Conservation (phyloP, 345 rosid genomes). For the Linum usitatissimum region DNA sequence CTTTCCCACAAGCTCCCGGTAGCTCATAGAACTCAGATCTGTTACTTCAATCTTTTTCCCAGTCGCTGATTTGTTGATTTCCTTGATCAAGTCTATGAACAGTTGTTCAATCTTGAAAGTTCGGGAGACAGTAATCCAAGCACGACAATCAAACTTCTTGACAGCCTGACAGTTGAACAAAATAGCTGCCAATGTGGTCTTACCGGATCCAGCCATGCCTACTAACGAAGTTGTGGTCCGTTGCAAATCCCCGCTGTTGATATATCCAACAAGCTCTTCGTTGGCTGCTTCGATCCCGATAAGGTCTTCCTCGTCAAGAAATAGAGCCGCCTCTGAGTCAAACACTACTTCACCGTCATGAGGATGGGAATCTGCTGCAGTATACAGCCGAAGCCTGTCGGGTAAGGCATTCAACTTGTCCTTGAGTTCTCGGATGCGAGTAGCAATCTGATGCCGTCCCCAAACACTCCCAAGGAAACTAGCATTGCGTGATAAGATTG, state of each 20-base stretch:
- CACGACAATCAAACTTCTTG: slow-evolving; percentile 12
- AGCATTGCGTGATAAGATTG: too few relatives aligned
- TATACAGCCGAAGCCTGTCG: slow-evolving; percentile 1
- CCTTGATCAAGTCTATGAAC: slow-evolving; percentile 6
- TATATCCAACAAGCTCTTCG: slow-evolving; percentile 10
- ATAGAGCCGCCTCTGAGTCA: slow-evolving; percentile 17
- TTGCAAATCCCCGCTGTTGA: background rate
- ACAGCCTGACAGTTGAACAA: slow-evolving; percentile 9
- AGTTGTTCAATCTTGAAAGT: background rate
- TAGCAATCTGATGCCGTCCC: slow-evolving; percentile 9
- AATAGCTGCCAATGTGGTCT: slow-evolving; percentile 16
- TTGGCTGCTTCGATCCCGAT: slow-evolving; percentile 26
- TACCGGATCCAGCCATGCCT: slow-evolving; percentile 22
- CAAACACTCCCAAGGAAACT: background rate
- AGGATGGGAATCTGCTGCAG: background rate
- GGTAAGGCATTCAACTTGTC: background rate
- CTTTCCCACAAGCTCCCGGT: background rate
- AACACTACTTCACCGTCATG: background rate
- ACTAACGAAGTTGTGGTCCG: slow-evolving; percentile 12
- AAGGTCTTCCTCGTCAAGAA: slow-evolving; percentile 24
- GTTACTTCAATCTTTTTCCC: slow-evolving; percentile 1
- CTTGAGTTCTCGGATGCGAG: background rate
- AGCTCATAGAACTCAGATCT: slow-evolving; percentile 4
- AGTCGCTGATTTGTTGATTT: background rate
- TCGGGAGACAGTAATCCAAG: slow-evolving; percentile 13